These are phyloP conservation scores for Heterobasidion annosum DNA, from an alignment of 1,284 basidiomycete species.

Conservation along the genomic window DNA sequence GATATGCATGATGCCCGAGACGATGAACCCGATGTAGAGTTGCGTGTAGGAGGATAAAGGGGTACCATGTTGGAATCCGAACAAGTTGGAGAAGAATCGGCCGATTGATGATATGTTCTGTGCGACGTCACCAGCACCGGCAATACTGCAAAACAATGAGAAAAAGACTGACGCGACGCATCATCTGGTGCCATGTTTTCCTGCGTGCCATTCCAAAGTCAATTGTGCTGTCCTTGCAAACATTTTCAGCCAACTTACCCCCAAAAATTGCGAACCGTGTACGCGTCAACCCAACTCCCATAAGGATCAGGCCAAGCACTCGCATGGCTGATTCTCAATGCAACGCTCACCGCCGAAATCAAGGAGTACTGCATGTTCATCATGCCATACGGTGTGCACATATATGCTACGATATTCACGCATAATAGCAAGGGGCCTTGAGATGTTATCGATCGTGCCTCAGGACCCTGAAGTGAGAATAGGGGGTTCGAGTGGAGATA, in stretches of 20 bases:
- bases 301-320: constrained; percentile 24
- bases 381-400: constrained; percentile 8
- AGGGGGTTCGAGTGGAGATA: neutral
- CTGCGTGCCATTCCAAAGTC: constrained; percentile 8
- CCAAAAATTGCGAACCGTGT: constrained; percentile 26
- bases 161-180: constrained; percentile 14
- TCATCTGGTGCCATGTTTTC: constrained; percentile 22
- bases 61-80: constrained; percentile 14
- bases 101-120: constrained; percentile 16
- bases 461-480: neutral
- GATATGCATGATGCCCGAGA: constrained; percentile 22
- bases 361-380: constrained; percentile 16
- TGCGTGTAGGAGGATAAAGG: constrained; percentile 20
- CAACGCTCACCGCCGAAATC: constrained; percentile 15
- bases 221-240: neutral
- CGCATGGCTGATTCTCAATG: constrained; percentile 14
- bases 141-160: neutral
- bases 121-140: neutral
- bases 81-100: constrained; percentile 10
- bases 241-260: constrained; percentile 17
- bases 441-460: neutral
- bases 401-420: neutral
- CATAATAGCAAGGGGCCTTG: neutral
- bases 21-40: constrained; percentile 21
- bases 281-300: constrained; percentile 23